Evolutionary conservation across 2,329 filamentous ascomycete genomes (phyloP).

Genomic region (Biscogniauxia marginata): DNA sequence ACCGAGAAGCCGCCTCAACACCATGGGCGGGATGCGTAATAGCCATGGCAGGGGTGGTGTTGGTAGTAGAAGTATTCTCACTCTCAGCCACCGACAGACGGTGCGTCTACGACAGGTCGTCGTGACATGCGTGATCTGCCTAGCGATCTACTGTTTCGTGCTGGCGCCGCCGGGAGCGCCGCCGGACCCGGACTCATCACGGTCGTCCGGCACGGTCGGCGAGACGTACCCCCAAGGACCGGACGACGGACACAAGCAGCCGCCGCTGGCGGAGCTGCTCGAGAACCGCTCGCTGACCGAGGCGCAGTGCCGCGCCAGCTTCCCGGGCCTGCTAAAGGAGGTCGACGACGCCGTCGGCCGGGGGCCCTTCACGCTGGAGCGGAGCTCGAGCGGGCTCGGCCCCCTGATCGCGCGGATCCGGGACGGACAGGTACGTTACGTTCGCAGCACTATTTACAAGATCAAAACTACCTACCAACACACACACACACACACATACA

Average conservation of each 20-base stretch:
- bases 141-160: conserved; percentile 31
- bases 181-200: conserved; percentile 11
- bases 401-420: conserved; percentile 43
- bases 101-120: conserved; percentile 29
- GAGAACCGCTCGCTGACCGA: conserved; percentile 41
- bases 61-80: not conserved
- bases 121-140: conserved; percentile 25
- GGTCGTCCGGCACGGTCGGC: conserved; percentile 14
- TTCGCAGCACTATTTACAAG: no score
- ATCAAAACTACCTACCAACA: not conserved
- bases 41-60: not conserved
- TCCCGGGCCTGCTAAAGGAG: conserved; percentile 47
- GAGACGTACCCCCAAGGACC: conserved; percentile 4
- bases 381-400: conserved; percentile 37
- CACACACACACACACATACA: not conserved
- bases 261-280: conserved; percentile 18
- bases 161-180: conserved; percentile 22
- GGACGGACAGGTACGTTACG: conserved; percentile 37
- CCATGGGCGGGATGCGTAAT: conserved; percentile 5
- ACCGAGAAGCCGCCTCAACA: not conserved
- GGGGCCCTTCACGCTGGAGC: conserved; percentile 42
- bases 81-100: conserved; percentile 9
- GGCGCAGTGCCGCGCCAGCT: conserved; percentile 42
- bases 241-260: not conserved
- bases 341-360: conserved; percentile 44